Evolutionary conservation across 108 stramenopile species (phyloP), one percentile per base, ranked within the genome.

Genomic region (Pseudonitzschia multiseries): DNA sequence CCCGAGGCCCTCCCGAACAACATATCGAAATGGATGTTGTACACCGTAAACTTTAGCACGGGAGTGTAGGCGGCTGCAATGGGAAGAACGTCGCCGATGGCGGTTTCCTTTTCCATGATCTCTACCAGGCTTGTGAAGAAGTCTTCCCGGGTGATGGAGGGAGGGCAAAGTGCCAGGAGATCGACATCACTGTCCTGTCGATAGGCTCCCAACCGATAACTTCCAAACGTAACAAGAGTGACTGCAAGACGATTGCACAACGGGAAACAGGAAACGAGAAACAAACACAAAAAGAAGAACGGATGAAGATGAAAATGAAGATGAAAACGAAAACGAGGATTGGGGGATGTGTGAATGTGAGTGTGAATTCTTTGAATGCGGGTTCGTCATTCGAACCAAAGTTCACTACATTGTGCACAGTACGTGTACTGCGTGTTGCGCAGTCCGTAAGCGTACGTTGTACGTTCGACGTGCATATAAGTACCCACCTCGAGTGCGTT

Each of bases 201-300:
- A 68, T 93, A 87, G 4, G 90, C 92, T 14, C 89, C 83, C 44
- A 93, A 68, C 9, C 89, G 81, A 65, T 89, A 93, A 13, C 85
- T 86, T 33, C 92, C 92, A 75, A 93, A 90, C 28, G 74, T 79
- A 31, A 85, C 54, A 40, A 85, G 72, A n/a, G 77, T 72, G 0
- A 67, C 66, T 67, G 1, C 22, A 22, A 27, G n/a, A 52, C 5
- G 13, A 42, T 42, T 42, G 10, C 10, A 42, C 10, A 9, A 10
- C 6, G 10, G 10, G 6, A 42, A 42, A 4, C 4, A 15, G 5
- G 52, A 56, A 56, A 26, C 22, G 24, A 24, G 54, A 56, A 2
- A 6, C 24, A 2, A 56, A 56, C 9, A 48, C 4, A 18, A 10
- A 10, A 48, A 48, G 4, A 3, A 18, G 14, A 18, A 18, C 14